Base-by-base conservation (phyloP, 805 yeast genomes). In the Kuraishia molischiana region DNA sequence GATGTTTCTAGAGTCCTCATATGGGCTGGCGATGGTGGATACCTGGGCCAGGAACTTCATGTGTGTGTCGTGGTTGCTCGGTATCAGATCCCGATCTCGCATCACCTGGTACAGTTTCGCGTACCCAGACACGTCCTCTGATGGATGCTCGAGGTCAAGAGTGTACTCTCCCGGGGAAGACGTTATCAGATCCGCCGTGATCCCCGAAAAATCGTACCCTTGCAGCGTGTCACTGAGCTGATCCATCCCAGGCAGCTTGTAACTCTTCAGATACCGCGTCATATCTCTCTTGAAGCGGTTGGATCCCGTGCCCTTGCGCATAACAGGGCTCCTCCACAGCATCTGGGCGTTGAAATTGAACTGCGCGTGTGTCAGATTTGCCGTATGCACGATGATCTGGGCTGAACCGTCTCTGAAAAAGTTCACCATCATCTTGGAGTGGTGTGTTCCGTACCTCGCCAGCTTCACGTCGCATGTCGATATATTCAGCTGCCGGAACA, bases 351-450 rank as follows among this genome's bases (percentile, higher is more conserved):
- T 74, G 1, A 67, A 65, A 4, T 59, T 58, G 36, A 74, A 67
- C 52, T 81, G 89, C 0, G 67, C 49, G 26, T 53, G 52, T 1
- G 79, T 74, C 38, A 79, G 50, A 52, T 81, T 81, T 51, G 72
- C 67, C 1, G 85, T 73, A 52, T 79, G 72, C 19, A 80, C 58
- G 18, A 72, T 73, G 0, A 81, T 52, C 48, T 72, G 77, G 24
- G 67, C 53, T 0, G 67, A 54, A 14, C 58, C 59, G 43, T 72
- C 72, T 2, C 50, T 50, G 47, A 63, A 76, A 40, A 69, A 58
- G 47, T 79, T 79, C 11, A 81, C 57, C 65, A 80, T 74, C 69
- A 80, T 58, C 50, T 81, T 81, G 1, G 85, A 67, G 51, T 81
- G 90, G 52, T 81, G 87, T 3, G 69, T 61, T 0, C 72, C 56